A percentile compares a stretch with the other conserved stretches of the same genome.
phyloP scores from a whole-genome alignment of 768 basidiomycete species.

The Calvatia gigantea region DNA sequence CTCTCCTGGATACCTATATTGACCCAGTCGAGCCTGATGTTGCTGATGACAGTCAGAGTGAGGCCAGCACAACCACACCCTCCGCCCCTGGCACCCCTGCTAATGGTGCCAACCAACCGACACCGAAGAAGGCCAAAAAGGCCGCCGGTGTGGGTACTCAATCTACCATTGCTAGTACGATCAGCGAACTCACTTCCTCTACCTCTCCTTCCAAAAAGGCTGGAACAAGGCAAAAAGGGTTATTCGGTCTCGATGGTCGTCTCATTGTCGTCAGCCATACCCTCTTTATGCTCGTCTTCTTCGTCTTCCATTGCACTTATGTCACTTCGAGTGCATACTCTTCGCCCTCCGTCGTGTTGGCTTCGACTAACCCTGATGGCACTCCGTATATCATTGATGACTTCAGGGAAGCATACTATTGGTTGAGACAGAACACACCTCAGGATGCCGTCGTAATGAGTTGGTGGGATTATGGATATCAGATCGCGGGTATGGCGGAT shows the following conservation, averaged over 20 bases:
- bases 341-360: slow-evolving; percentile 93
- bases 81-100: slow-evolving; percentile 26
- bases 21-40: slow-evolving; percentile 71
- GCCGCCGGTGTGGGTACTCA: slow-evolving; percentile 30
- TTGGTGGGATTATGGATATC: slow-evolving; percentile 99
- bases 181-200: slow-evolving; percentile 40
- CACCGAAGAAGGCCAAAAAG: slow-evolving; percentile 62
- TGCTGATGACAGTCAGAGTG: slow-evolving; percentile 26
- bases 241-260: slow-evolving; percentile 86
- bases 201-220: slow-evolving; percentile 29
- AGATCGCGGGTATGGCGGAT: slow-evolving; percentile 99
- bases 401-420: slow-evolving; percentile 99
- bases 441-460: slow-evolving; percentile 94
- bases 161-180: slow-evolving; percentile 25
- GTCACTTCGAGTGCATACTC: slow-evolving; percentile 95
- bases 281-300: slow-evolving; percentile 76
- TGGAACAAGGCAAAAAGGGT: slow-evolving; percentile 47
- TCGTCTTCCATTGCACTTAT: slow-evolving; percentile 96
- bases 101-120: slow-evolving; percentile 24
- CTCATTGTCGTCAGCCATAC: slow-evolving; percentile 71
- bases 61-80: slow-evolving; percentile 21
- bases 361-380: slow-evolving; percentile 77
- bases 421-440: slow-evolving; percentile 94
- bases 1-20: slow-evolving; percentile 85
- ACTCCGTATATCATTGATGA: slow-evolving; percentile 96